These are phyloP conservation scores for Oryza rufipogon DNA, from an alignment of 176 grass and related monocot species.

Conservation along the genomic window DNA sequence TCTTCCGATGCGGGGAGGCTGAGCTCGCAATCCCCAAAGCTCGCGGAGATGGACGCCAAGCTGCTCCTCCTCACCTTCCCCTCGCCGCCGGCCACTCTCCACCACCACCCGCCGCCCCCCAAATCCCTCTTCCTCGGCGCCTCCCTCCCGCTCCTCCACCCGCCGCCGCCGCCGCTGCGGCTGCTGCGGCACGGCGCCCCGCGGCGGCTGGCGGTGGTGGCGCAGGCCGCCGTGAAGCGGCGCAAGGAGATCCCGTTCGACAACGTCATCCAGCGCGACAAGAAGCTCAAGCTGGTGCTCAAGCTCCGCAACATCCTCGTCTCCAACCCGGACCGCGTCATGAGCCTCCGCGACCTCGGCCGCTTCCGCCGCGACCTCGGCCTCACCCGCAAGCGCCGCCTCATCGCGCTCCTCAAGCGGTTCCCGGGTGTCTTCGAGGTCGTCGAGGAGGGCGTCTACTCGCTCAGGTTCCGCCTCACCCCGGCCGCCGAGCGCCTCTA, in stretches of 20 bases:
- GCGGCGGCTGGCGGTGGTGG: constrained; percentile 43
- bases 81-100: constrained; percentile 13
- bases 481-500: constrained; percentile 82
- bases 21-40: constrained; percentile 19
- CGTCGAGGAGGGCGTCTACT: constrained; percentile 93
- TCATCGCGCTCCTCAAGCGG: constrained; percentile 81
- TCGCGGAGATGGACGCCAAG: constrained; percentile 66
- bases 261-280: constrained; percentile 91
- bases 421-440: constrained; percentile 90
- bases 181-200: constrained; percentile 26
- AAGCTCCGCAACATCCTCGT: constrained; percentile 93
- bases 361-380: constrained; percentile 88
- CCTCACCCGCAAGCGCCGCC: constrained; percentile 87
- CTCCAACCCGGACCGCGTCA: constrained; percentile 70
- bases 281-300: constrained; percentile 94
- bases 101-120: constrained; percentile 32
- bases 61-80: constrained; percentile 59
- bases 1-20: constrained; percentile 34
- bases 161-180: constrained; percentile 29
- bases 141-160: constrained; percentile 28
- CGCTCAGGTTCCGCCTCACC: constrained; percentile 76
- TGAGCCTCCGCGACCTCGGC: constrained; percentile 87
- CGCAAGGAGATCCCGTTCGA: constrained; percentile 89
- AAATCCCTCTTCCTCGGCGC: constrained; percentile 51
- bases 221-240: constrained; percentile 76